phyloP scores from a whole-genome alignment of 1,284 basidiomycete genomes.

The Ustilago tritici region DNA sequence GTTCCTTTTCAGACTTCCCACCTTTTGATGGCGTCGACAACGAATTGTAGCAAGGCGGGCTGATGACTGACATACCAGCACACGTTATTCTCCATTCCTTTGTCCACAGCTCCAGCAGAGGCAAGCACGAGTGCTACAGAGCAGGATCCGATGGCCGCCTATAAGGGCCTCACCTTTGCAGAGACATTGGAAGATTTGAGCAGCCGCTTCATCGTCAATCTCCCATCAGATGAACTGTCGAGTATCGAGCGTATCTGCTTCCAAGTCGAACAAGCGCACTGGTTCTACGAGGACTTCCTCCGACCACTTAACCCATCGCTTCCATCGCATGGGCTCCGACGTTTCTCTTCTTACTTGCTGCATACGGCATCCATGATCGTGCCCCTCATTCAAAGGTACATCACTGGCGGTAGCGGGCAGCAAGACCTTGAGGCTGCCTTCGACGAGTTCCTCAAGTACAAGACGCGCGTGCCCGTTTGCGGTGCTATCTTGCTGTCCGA shows the following conservation, averaged over 20 bases:
- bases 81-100: neutral
- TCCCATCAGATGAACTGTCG: conserved; percentile 90
- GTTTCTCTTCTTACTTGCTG: conserved; percentile 91
- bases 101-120: conserved; percentile 24
- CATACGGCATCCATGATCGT: conserved; percentile 63
- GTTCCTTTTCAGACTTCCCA: neutral
- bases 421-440: conserved; percentile 66
- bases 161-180: conserved; percentile 57
- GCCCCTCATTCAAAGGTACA: conserved; percentile 66
- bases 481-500: conserved; percentile 95
- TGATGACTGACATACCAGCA: conserved; percentile 13
- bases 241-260: conserved; percentile 95
- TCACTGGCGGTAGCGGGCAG: conserved; percentile 56
- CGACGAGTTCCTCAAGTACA: conserved; percentile 76
- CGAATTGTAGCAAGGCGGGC: neutral
- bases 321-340: conserved; percentile 81
- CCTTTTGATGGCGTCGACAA: neutral
- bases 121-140: conserved; percentile 41
- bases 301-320: conserved; percentile 84
- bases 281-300: conserved; percentile 99
- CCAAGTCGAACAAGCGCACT: conserved; percentile 99
- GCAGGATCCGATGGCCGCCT: conserved; percentile 43
- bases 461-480: conserved; percentile 97
- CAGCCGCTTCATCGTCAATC: conserved; percentile 91
- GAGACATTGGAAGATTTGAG: conserved; percentile 71